Base-by-base conservation (phyloP, 2,329 filamentous ascomycete species). In the Penicillium frequentans region DNA sequence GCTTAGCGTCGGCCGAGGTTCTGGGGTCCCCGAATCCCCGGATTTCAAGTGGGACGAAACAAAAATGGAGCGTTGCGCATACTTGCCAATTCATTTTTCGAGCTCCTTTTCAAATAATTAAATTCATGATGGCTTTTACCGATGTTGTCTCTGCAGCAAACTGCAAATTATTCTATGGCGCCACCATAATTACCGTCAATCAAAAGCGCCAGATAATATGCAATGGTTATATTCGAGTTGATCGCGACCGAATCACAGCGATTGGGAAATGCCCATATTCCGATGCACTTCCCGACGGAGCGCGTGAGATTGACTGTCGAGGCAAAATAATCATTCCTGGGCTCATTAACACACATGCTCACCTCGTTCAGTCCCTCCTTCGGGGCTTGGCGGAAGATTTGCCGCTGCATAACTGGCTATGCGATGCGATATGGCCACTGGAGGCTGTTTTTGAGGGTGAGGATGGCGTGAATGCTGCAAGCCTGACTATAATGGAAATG, bases 401-500 rank as follows among this genome's bases (percentile, higher is more conserved):
- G 3, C 62, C 66, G 5, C 47, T 69, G 9, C 65, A 69, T 27
- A 58, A 61, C 10, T 68, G 67, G 66, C 45, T 68, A 13, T 75
- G 73, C 53, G 71, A 75, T 56, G 64, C 69, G 0, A 69, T 74
- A 31, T 75, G 72, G 72, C 71, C 71, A 0, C 55, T 75, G 9
- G 72, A 74, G 51, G 70, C 73, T 11, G 70, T 68, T n/a, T 74
- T 71, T 42, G 64, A 64, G 3, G 66, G 59, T 13, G 65, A 73
- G 4, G 73, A 74, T 60, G 73, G 73, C 5, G 70, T 70, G 23
- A 57, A 71, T 8, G 73, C 73, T 3, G 64, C 68, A 0, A 57
- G 66, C 44, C 42, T 74, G 42, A 76, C 72, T 0, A 70, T 73
- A 29, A 68, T 71, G 0, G 73, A 76, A 58, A 74, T 75, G 73